These are phyloP conservation scores for Phytophthora parvispora DNA, from an alignment of 352 stramenopile genomes.

Conservation along the genomic window DNA sequence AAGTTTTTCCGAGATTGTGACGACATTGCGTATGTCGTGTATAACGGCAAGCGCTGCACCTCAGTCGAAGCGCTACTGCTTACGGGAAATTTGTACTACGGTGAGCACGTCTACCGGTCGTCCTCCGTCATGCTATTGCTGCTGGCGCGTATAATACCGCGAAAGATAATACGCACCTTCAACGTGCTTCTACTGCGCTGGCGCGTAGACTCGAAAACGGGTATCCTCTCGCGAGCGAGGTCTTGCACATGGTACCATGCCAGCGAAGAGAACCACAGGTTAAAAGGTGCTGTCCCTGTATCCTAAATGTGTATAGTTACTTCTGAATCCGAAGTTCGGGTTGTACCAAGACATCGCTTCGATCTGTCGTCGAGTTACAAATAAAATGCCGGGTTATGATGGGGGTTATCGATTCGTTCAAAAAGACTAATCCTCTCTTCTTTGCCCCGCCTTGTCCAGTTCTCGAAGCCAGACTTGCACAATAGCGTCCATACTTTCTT, in stretches of 20 bases:
- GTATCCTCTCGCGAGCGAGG: not conserved
- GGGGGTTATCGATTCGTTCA: not conserved
- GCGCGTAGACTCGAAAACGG: not conserved
- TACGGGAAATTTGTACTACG: not conserved
- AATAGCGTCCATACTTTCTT: conserved; percentile 22
- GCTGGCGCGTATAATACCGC: not conserved
- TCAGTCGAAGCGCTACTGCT: not conserved
- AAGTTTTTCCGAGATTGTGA: not conserved
- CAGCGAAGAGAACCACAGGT: not conserved
- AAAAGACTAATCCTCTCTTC: not conserved
- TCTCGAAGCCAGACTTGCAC: conserved; percentile 26
- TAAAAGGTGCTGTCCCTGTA: not conserved
- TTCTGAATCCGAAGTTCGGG: too few relatives aligned
- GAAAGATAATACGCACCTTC: not conserved
- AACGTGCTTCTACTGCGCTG: not conserved
- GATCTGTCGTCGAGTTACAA: not conserved
- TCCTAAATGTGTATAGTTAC: too few relatives aligned
- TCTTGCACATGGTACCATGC: conserved; percentile 1
- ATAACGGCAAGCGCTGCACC: not conserved
- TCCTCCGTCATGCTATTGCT: not conserved
- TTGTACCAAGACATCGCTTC: not conserved
- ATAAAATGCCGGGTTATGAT: not conserved
- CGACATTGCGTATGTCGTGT: not conserved
- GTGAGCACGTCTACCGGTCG: not conserved
- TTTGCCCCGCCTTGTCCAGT: conserved; percentile 7